Evolutionary conservation across 2,329 filamentous ascomycete species (phyloP).

Genomic region (Westerdykella aurantiaca): DNA sequence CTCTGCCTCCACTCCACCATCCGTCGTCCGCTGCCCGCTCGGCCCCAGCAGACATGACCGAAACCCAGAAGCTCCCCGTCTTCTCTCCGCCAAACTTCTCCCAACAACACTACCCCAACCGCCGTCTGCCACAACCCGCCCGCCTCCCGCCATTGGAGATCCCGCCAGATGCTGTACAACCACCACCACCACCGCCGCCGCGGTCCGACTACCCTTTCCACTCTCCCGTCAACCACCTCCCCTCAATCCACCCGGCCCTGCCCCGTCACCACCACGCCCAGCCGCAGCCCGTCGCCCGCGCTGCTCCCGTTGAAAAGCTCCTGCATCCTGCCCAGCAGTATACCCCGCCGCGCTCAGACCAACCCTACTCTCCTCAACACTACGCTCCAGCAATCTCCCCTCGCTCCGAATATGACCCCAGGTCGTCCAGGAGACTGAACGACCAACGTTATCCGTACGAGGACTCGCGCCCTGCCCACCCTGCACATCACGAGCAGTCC

Average conservation of each 20-base stretch:
- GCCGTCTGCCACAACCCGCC: constrained; percentile 37
- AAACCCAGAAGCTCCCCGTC: constrained; percentile 40
- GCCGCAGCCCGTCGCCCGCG: constrained; percentile 11
- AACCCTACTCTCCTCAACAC: constrained; percentile 37
- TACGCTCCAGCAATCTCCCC: constrained; percentile 36
- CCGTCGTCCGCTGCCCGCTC: constrained; percentile 32
- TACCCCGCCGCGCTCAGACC: constrained; percentile 37
- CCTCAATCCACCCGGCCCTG: constrained; percentile 32
- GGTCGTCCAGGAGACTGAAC: constrained; percentile 21
- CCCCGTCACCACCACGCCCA: constrained; percentile 25
- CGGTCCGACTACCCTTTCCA: constrained; percentile 36
- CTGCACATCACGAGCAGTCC: constrained; percentile 26
- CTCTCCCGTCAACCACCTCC: constrained; percentile 35
- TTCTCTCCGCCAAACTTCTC: constrained; percentile 39
- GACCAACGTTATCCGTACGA: constrained; percentile 33
- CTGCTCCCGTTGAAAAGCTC: constrained; percentile 34
- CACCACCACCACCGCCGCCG: constrained; percentile 15
- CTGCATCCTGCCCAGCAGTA: constrained; percentile 33
- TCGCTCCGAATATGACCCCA: constrained; percentile 30
- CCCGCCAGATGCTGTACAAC: constrained; percentile 33
- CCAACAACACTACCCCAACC: constrained; percentile 30
- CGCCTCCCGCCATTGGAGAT: constrained; percentile 38
- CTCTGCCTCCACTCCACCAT: constrained; percentile 40
- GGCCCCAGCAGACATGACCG: constrained; percentile 40
- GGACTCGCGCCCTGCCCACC: constrained; percentile 26